Conservation (phyloP, 306 rosid species). For the Carpinus viminea region DNA sequence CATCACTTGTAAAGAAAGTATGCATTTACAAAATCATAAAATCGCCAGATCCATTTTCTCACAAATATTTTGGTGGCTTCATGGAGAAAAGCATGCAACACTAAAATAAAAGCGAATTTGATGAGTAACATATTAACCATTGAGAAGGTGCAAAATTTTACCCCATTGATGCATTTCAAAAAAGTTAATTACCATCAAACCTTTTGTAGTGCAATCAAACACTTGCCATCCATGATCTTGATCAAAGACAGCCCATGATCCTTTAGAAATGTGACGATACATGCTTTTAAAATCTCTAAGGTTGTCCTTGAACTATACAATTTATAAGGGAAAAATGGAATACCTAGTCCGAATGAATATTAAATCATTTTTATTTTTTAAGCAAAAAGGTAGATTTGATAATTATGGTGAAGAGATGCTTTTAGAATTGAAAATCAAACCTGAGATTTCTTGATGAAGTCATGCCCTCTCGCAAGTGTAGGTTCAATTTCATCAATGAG, state of each 20-base stretch:
- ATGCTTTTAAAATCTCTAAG: constrained; percentile 59
- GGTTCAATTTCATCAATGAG: constrained; percentile 52
- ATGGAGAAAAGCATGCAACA: constrained; percentile 67
- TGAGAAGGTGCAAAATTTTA: neutral
- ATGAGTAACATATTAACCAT: neutral
- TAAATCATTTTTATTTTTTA: neutral
- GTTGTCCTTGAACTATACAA: constrained; percentile 49
- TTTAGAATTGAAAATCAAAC: constrained; percentile 19
- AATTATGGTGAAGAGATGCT: neutral
- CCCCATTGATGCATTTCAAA: neutral
- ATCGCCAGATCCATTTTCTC: constrained; percentile 59
- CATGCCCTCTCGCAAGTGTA: constrained; percentile 52
- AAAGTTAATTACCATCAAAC: constrained; percentile 48
- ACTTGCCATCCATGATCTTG: constrained; percentile 88
- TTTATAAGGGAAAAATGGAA: neutral
- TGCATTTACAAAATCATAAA: constrained; percentile 63
- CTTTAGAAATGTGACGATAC: constrained; percentile 80
- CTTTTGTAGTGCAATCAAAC: constrained; percentile 82
- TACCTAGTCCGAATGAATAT: neutral
- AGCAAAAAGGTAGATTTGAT: neutral
- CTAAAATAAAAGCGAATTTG: constrained; percentile 25
- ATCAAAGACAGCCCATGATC: constrained; percentile 80
- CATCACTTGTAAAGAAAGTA: neutral
- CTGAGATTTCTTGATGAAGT: constrained; percentile 71
- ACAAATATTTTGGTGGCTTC: constrained; percentile 63